phyloP scores from a whole-genome alignment of 2,329 filamentous ascomycete species.

The Penicillium hesseltinei region DNA sequence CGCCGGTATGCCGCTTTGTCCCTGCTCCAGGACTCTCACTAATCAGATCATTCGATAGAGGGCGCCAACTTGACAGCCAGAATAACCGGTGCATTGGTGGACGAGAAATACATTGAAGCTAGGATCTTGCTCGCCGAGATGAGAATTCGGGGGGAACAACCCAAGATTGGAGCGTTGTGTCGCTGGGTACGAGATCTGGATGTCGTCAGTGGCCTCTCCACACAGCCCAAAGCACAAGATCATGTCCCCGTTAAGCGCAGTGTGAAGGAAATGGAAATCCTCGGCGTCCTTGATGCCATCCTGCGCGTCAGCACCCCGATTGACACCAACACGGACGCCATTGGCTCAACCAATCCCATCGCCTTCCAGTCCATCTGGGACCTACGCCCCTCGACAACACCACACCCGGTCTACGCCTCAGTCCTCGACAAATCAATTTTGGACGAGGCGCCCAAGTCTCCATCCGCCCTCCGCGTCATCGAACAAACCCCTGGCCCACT shows the following conservation, averaged over 20 bases:
- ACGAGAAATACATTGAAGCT: constrained; percentile 65
- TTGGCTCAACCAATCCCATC: constrained; percentile 50
- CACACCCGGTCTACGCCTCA: constrained; percentile 53
- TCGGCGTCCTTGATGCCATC: constrained; percentile 63
- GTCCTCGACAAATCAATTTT: constrained; percentile 60
- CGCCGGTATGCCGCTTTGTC: constrained; percentile 41
- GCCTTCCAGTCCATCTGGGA: constrained; percentile 62
- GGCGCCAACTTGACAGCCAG: constrained; percentile 64
- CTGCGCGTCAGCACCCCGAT: constrained; percentile 62
- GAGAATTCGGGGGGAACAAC: constrained; percentile 63
- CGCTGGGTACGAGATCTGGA: constrained; percentile 72
- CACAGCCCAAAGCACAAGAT: constrained; percentile 49
- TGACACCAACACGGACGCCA: constrained; percentile 43
- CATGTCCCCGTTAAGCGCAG: constrained; percentile 18
- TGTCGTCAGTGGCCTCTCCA: constrained; percentile 64
- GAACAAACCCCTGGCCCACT: constrained; percentile 60
- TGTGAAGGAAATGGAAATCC: constrained; percentile 53
- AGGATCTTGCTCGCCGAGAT: constrained; percentile 67
- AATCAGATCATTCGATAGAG: constrained; percentile 32
- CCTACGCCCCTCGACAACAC: constrained; percentile 47
- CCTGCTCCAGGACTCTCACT: constrained; percentile 7
- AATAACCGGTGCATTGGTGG: constrained; percentile 64
- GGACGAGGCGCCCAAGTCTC: constrained; percentile 27
- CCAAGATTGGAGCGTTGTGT: constrained; percentile 67
- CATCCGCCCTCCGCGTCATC: constrained; percentile 53